Evolutionary conservation across 495 filamentous ascomycete genomes (phyloP).

Genomic region (Podospora sp.): DNA sequence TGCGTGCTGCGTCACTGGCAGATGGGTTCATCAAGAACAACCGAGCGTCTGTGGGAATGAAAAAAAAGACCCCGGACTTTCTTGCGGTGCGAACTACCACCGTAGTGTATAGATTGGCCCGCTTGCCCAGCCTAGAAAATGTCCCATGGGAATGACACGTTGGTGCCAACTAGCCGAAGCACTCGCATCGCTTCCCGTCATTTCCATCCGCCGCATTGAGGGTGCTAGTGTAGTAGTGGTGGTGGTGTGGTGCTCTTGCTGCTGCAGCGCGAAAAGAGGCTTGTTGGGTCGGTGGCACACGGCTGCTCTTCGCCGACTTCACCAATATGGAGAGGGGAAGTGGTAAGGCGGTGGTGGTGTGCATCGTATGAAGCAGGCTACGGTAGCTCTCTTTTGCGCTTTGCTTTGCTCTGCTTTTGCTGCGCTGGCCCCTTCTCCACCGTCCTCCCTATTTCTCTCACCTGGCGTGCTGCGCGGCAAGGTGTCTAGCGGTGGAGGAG

Average conservation of each 20-base stretch:
- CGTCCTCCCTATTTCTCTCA: background rate
- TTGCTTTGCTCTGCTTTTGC: no score
- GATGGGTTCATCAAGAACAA: background rate
- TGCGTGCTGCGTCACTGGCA: background rate
- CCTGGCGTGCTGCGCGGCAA: background rate
- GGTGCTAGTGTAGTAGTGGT: background rate
- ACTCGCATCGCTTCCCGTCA: background rate
- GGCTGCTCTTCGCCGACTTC: background rate
- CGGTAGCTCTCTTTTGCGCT: background rate
- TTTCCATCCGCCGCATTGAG: background rate
- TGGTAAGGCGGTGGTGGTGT: background rate
- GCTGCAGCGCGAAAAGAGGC: background rate
- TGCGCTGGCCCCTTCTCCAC: background rate
- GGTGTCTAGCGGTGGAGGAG: background rate
- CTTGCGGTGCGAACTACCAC: background rate
- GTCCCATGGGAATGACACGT: conserved; percentile 14
- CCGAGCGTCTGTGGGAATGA: background rate
- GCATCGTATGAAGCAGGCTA: background rate
- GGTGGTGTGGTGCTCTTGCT: background rate
- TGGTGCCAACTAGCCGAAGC: conserved; percentile 10
- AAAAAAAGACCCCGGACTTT: background rate
- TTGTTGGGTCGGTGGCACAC: background rate
- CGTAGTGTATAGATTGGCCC: no score
- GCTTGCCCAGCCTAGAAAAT: background rate
- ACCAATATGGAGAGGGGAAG: background rate